phyloP scores from a whole-genome alignment of 2,329 filamentous ascomycete genomes.

The Arachnopeziza araneosa region DNA sequence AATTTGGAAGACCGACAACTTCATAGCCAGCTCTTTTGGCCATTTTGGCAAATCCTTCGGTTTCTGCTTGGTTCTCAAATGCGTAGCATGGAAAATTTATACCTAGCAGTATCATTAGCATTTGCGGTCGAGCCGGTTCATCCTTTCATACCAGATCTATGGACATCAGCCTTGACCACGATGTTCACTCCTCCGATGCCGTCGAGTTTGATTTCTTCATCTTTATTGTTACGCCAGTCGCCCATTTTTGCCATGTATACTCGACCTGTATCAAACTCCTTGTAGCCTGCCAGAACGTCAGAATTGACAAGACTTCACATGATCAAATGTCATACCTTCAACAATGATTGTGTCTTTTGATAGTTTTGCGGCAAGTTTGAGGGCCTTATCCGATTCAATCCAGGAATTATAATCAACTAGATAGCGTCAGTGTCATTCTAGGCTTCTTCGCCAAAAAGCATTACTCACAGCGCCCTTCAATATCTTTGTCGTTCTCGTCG shows the following conservation, averaged over 20 bases:
- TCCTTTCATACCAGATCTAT: conserved; percentile 68
- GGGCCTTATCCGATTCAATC: conserved; percentile 85
- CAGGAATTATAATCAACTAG: conserved; percentile 98
- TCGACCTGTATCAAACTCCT: conserved; percentile 85
- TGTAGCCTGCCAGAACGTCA: conserved; percentile 60
- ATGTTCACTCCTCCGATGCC: conserved; percentile 97
- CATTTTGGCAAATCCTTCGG: conserved; percentile 98
- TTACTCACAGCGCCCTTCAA: conserved; percentile 89
- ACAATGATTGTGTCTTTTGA: conserved; percentile 81
- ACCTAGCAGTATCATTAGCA: conserved; percentile 43
- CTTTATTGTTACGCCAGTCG: conserved; percentile 86
- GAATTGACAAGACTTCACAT: not conserved
- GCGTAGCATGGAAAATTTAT: conserved; percentile 97
- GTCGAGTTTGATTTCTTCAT: conserved; percentile 87
- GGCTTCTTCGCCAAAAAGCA: conserved; percentile 21
- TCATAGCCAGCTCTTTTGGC: conserved; percentile 91
- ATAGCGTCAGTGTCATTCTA: conserved; percentile 12
- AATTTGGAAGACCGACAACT: conserved; percentile 90
- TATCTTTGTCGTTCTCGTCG: conserved; percentile 60
- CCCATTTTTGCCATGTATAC: conserved; percentile 88
- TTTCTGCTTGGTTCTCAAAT: conserved; percentile 98
- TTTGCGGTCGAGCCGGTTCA: not conserved
- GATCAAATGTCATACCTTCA: conserved; percentile 56
- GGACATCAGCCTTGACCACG: conserved; percentile 94
- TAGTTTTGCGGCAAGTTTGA: conserved; percentile 59